These are phyloP conservation scores for Cucurbitaria berberidis DNA, from an alignment of 2,329 filamentous ascomycete genomes.

Conservation along the genomic window DNA sequence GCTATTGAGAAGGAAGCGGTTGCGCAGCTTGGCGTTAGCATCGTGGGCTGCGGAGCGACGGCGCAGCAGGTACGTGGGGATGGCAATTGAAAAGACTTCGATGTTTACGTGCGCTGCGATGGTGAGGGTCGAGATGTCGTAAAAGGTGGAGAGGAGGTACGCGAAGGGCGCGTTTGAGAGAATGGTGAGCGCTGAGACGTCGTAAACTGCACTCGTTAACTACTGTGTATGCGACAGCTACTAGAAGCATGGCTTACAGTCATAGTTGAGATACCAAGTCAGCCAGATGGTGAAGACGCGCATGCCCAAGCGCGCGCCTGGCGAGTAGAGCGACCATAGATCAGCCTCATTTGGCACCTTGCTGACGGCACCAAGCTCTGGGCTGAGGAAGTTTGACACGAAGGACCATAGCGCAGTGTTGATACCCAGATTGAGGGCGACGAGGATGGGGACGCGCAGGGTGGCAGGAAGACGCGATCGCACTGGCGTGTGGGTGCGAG, in stretches of 20 bases:
- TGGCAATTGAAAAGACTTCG: slow-evolving; percentile 70
- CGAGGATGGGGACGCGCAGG: slow-evolving; percentile 52
- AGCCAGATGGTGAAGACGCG: slow-evolving; percentile 71
- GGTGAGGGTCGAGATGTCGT: slow-evolving; percentile 68
- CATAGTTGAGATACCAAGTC: slow-evolving; percentile 76
- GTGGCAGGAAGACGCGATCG: slow-evolving; percentile 43
- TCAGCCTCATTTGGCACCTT: slow-evolving; percentile 65
- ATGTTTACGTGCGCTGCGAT: slow-evolving; percentile 68
- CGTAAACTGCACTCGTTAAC: slow-evolving; percentile 39
- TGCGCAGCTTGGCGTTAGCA: slow-evolving; percentile 53
- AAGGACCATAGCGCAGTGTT: slow-evolving; percentile 70
- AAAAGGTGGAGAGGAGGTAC: slow-evolving; percentile 79
- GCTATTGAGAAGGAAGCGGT: slow-evolving; percentile 52
- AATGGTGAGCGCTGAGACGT: slow-evolving; percentile 56
- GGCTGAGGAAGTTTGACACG: slow-evolving; percentile 64
- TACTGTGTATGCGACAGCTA: not conserved
- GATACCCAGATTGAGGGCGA: slow-evolving; percentile 64
- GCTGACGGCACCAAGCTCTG: slow-evolving; percentile 71
- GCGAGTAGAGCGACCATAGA: slow-evolving; percentile 56
- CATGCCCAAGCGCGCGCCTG: slow-evolving; percentile 61
- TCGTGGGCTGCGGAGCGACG: slow-evolving; percentile 69
- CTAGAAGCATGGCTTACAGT: slow-evolving; percentile 62
- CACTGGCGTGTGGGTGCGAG: slow-evolving; percentile 28
- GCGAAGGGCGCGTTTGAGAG: slow-evolving; percentile 77
- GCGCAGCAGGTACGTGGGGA: slow-evolving; percentile 79